phyloP scores from a whole-genome alignment of 441 rosid species.

The Biscutella laevigata region DNA sequence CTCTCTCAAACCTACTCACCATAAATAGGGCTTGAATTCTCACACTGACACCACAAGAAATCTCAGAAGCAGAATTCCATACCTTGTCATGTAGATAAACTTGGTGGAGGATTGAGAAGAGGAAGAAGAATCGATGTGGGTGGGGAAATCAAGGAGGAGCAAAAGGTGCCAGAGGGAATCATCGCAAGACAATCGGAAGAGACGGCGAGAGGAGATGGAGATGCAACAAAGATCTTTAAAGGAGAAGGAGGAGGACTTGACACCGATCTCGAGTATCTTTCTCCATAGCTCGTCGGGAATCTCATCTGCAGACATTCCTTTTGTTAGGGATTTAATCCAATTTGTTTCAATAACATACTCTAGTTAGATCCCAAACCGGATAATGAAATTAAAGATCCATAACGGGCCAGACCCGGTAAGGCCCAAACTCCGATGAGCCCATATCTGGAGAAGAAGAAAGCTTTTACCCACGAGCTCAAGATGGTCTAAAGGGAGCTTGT shows the following conservation, averaged over 20 bases:
- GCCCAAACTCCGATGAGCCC: too few species aligned
- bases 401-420: too few species aligned
- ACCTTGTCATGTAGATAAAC: conserved; percentile 48
- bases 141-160: conserved; percentile 46
- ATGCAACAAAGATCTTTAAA: conserved; percentile 64
- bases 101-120: conserved; percentile 32
- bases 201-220: conserved; percentile 73
- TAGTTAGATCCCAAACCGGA: neutral
- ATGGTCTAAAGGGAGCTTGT: too few species aligned
- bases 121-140: conserved; percentile 12
- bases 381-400: too few species aligned
- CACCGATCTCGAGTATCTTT: conserved; percentile 51
- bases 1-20: conserved; percentile 56
- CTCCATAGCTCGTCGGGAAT: conserved; percentile 81
- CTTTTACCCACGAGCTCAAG: too few species aligned
- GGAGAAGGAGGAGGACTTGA: conserved; percentile 28
- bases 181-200: conserved; percentile 53
- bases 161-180: conserved; percentile 56
- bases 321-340: neutral
- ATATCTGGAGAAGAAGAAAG: too few species aligned
- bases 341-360: too few species aligned
- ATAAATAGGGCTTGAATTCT: neutral
- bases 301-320: conserved; percentile 28
- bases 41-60: neutral
- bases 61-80: neutral